Evolutionary conservation across 2,329 filamentous ascomycete genomes (phyloP).

Genomic region (Diaporthe ilicicola): DNA sequence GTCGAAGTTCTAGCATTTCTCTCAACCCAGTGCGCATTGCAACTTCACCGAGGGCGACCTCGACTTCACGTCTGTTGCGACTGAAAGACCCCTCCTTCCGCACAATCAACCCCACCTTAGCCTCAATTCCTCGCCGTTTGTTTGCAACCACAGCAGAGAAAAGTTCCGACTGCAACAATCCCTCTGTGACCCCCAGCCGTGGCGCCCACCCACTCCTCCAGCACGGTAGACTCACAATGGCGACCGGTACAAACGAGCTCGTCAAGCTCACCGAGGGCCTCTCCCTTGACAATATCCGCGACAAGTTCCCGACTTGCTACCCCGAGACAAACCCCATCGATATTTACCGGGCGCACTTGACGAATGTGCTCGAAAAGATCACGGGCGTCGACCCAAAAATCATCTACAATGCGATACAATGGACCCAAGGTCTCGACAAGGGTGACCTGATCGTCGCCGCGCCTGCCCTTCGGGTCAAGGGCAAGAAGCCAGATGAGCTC

Average conservation of each 20-base stretch:
- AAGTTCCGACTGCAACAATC: background rate
- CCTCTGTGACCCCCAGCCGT: background rate
- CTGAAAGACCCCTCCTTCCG: slow-evolving; percentile 27
- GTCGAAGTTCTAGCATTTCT: slow-evolving; percentile 3
- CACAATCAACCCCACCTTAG: slow-evolving; percentile 29
- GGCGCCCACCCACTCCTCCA: slow-evolving; percentile 27
- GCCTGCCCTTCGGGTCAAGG: slow-evolving; percentile 81
- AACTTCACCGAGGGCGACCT: background rate
- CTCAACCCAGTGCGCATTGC: background rate
- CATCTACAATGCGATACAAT: slow-evolving; percentile 79
- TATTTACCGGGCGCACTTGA: slow-evolving; percentile 81
- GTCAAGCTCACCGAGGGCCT: slow-evolving; percentile 46
- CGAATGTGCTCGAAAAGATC: slow-evolving; percentile 71
- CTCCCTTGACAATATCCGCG: slow-evolving; percentile 45
- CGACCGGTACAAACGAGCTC: slow-evolving; percentile 43
- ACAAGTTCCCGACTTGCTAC: slow-evolving; percentile 64
- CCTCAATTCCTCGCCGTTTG: slow-evolving; percentile 1
- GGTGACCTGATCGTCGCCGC: slow-evolving; percentile 83
- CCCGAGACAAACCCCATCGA: slow-evolving; percentile 80
- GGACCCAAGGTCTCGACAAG: slow-evolving; percentile 82
- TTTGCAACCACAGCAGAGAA: slow-evolving; percentile 21
- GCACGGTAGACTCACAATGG: slow-evolving; percentile 37
- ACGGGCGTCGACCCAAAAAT: slow-evolving; percentile 75
- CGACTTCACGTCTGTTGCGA: slow-evolving; percentile 10
- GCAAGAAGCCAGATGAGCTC: slow-evolving; percentile 70